Base-by-base conservation (phyloP, 106 monocot species). In the Acanthochlamys bracteata region DNA sequence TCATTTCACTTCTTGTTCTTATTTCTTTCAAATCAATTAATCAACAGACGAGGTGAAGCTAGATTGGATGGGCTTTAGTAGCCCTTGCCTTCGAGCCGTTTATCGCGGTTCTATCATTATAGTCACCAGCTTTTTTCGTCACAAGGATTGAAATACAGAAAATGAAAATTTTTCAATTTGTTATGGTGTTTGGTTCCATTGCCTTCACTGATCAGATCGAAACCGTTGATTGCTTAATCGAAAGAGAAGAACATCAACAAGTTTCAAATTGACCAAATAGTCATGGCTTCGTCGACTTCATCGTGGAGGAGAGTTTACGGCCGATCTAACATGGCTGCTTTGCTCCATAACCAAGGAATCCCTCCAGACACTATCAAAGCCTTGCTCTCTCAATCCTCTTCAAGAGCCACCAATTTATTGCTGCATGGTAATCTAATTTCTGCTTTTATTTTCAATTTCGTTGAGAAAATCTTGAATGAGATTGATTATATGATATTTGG, bases 261-360 rank as follows among this genome's bases (percentile, higher is more conserved):
- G 17, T 49, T 49, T 49, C 4, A 33, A 33, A 10, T 10, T 49
- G 49, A 49, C 9, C 3, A 17, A 49, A 49, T 33, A 33, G 6
- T 49, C 15, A 9, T 49, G 12, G 49, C 12, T 49, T 17, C 15
- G 49, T 49, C 49, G 49, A 17, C 2, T 17, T 14, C 20, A 3
- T 15, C 55, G 20, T 19, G 55, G 55, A 55, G 55, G 10, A 55
- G 55, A 55, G 55, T 55, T 22, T 22, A 55, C 10, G 55, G 55
- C 20, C 20, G 20, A 15, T 55, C 20, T 22, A 55, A 55, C 55
- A 55, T 55, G 55, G 55, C 55, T 19, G 20, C 22, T 20, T 55
- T 55, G n/a, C 55, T 55, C 6, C 55, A 55, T 20, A 55, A 55
- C 55, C 55, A 55, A 55, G 55, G 55, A 55, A 55, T 55, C 21